Evolutionary conservation across 2,329 filamentous ascomycete genomes (phyloP).

Genomic region (Alternaria triticina): DNA sequence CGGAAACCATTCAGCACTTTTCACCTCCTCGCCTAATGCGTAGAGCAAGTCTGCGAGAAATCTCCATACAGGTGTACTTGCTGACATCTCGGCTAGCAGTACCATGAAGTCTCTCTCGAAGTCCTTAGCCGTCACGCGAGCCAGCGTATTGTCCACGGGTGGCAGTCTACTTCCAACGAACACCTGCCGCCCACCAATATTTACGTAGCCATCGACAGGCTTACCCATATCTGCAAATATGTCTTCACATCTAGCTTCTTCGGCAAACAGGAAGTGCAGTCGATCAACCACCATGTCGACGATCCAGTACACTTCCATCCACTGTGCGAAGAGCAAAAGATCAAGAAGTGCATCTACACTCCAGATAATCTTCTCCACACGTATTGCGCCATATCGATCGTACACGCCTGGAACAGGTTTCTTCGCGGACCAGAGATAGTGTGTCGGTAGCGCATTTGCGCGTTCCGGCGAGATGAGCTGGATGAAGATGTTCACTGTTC

Average conservation of each 20-base stretch:
- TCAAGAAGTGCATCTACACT: background rate
- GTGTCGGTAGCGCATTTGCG: constrained; percentile 1
- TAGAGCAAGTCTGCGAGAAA: constrained; percentile 1
- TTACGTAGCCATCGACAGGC: background rate
- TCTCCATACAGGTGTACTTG: background rate
- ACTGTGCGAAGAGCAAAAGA: background rate
- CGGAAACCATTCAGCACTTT: background rate
- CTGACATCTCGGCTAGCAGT: background rate
- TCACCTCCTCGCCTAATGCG: background rate
- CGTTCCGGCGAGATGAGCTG: constrained; percentile 2
- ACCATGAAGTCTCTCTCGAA: background rate
- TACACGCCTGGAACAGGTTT: background rate
- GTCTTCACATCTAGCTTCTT: background rate
- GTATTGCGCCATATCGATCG: background rate
- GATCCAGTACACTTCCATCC: background rate
- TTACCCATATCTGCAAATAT: background rate
- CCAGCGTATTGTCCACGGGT: background rate
- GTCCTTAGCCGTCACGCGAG: background rate
- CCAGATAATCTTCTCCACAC: background rate
- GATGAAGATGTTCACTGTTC: constrained; percentile 3
- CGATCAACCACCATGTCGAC: background rate
- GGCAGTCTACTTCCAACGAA: background rate
- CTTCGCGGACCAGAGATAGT: constrained; percentile 3
- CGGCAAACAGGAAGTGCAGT: background rate
- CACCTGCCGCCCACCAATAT: background rate